These are phyloP conservation scores for Macrophomina phaseolina DNA, from an alignment of 2,329 filamentous ascomycete genomes.

Conservation along the genomic window DNA sequence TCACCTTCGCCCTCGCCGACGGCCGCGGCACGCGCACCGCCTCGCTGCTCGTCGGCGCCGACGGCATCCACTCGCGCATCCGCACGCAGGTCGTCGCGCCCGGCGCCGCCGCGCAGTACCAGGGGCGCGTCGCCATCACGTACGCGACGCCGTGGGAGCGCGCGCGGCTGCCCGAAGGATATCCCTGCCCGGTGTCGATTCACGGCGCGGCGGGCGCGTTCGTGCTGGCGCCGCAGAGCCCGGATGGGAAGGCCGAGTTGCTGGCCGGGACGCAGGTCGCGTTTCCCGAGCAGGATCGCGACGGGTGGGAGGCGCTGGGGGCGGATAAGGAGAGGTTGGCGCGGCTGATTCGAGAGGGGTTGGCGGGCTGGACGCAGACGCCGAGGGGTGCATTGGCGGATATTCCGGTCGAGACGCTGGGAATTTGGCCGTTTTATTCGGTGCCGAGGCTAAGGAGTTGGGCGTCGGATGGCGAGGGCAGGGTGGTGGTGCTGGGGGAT, in stretches of 20 bases:
- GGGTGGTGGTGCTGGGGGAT: slow-evolving; percentile 34
- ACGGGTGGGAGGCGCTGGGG: slow-evolving; percentile 38
- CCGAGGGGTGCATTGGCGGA: slow-evolving; percentile 31
- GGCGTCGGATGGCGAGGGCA: slow-evolving; percentile 20
- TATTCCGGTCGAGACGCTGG: slow-evolving; percentile 30
- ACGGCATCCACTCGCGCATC: slow-evolving; percentile 65
- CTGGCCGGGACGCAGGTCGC: slow-evolving; percentile 46
- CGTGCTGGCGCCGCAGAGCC: slow-evolving; percentile 46
- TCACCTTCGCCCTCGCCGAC: slow-evolving; percentile 55
- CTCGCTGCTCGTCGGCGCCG: slow-evolving; percentile 60
- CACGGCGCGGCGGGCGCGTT: slow-evolving; percentile 44
- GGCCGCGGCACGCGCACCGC: slow-evolving; percentile 52
- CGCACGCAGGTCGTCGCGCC: slow-evolving; percentile 55
- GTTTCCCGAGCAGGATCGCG: slow-evolving; percentile 40
- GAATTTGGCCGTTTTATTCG: slow-evolving; percentile 34
- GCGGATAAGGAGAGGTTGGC: slow-evolving; percentile 37
- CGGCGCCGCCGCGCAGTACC: slow-evolving; percentile 56
- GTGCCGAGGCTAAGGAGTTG: slow-evolving; percentile 33
- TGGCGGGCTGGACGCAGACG: slow-evolving; percentile 30
- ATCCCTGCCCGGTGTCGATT: slow-evolving; percentile 40
- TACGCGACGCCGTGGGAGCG: slow-evolving; percentile 34
- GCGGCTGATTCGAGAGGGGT: slow-evolving; percentile 26
- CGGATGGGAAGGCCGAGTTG: slow-evolving; percentile 39
- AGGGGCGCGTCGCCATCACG: slow-evolving; percentile 53
- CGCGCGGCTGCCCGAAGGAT: slow-evolving; percentile 25